These are phyloP conservation scores for Nitzschia sp. DNA, from an alignment of 108 stramenopile species.

Conservation along the genomic window DNA sequence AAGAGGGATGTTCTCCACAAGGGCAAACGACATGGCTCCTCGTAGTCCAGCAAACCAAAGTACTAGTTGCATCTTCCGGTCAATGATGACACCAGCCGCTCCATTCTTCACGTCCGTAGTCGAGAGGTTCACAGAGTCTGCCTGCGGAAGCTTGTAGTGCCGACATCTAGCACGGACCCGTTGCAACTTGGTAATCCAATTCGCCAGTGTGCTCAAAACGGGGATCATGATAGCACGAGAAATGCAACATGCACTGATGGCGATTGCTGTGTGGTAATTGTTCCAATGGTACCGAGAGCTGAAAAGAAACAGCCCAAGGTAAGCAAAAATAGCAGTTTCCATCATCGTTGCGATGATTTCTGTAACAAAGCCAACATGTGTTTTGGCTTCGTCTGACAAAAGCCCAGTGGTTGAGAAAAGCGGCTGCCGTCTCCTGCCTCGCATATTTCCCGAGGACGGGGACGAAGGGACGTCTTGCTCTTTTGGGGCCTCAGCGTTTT, in stretches of 20 bases:
- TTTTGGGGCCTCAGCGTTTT: neutral
- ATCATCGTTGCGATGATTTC: constrained; percentile 66
- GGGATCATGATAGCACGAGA: constrained; percentile 83
- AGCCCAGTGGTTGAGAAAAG: constrained; percentile 56
- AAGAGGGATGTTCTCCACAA: constrained; percentile 86
- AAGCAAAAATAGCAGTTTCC: constrained; percentile 87
- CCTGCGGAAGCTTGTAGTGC: constrained; percentile 19
- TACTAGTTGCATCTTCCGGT: constrained; percentile 79
- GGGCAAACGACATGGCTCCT: constrained; percentile 88
- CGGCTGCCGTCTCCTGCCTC: constrained; percentile 32
- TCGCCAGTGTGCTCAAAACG: constrained; percentile 61
- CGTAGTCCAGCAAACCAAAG: constrained; percentile 85
- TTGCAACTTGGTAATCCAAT: constrained; percentile 57
- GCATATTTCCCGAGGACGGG: constrained; percentile 3
- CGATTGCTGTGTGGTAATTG: constrained; percentile 56
- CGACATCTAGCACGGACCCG: constrained; percentile 39
- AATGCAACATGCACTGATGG: constrained; percentile 67
- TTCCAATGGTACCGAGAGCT: constrained; percentile 84
- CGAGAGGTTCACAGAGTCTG: neutral
- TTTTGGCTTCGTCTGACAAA: constrained; percentile 49
- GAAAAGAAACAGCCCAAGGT: constrained; percentile 85
- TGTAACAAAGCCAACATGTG: constrained; percentile 82
- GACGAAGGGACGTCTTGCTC: neutral
- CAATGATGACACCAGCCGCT: constrained; percentile 63
- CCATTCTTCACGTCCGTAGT: neutral